A percentile compares a stretch with the other conserved stretches of the same genome.
Evolutionary conservation across 1,284 basidiomycete genomes (phyloP).

Genomic region (Fistulinella staudtii): DNA sequence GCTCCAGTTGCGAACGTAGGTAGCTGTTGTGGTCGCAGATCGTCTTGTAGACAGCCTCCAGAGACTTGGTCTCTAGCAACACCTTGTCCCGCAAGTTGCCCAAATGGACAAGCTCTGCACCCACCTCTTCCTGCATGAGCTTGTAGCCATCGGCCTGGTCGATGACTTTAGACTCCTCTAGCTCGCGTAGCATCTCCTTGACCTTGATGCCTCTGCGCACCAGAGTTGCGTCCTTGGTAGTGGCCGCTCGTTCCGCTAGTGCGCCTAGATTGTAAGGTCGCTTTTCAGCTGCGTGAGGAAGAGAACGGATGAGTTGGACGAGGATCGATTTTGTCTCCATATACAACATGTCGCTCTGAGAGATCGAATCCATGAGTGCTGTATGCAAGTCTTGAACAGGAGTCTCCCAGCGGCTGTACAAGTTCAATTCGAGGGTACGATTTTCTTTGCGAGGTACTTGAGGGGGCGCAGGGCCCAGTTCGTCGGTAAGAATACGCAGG

Average conservation of each 20-base stretch:
- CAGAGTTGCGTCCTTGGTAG: slow-evolving; percentile 92
- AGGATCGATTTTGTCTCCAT: slow-evolving; percentile 99
- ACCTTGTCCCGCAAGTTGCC: slow-evolving; percentile 98
- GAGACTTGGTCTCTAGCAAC: slow-evolving; percentile 83
- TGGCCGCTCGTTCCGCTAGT: slow-evolving; percentile 93
- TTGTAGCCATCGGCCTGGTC: slow-evolving; percentile 82
- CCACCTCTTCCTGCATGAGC: slow-evolving; percentile 96
- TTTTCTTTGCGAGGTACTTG: slow-evolving; percentile 99
- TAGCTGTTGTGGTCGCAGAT: slow-evolving; percentile 99
- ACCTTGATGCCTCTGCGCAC: slow-evolving; percentile 98
- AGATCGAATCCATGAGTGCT: slow-evolving; percentile 95
- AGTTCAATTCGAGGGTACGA: slow-evolving; percentile 83
- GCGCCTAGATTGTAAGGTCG: slow-evolving; percentile 86
- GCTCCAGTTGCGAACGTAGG: slow-evolving; percentile 92
- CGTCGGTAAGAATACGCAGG: slow-evolving; percentile 92
- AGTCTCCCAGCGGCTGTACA: slow-evolving; percentile 99
- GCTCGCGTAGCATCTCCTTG: slow-evolving; percentile 95
- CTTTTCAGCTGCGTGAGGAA: slow-evolving; percentile 81
- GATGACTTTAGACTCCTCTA: slow-evolving; percentile 88
- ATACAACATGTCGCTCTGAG: slow-evolving; percentile 97
- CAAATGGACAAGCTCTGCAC: slow-evolving; percentile 91
- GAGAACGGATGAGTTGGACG: slow-evolving; percentile 93
- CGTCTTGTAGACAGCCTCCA: slow-evolving; percentile 97
- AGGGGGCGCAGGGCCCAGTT: slow-evolving; percentile 86
- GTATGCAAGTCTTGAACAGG: slow-evolving; percentile 97